Percentiles rank a stretch among this genome's conserved stretches.
Conservation (phyloP, 2,329 filamentous ascomycete genomes). For the Pyrenophora graminea region DNA sequence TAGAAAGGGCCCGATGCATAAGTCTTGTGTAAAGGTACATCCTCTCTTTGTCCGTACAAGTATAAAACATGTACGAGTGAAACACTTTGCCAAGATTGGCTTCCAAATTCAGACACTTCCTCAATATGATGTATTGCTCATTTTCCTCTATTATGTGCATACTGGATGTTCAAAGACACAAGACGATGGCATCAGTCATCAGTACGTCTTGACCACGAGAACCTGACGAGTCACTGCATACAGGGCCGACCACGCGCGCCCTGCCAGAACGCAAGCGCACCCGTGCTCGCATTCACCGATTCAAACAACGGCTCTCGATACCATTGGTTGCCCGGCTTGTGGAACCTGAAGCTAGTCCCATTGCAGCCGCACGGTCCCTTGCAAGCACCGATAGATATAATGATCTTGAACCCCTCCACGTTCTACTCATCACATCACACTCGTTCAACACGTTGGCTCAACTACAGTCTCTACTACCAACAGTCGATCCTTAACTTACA, state of each 20-base stretch:
- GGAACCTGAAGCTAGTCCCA: slow-evolving; percentile 2
- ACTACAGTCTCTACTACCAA: slow-evolving; percentile 1
- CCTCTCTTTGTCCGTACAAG: no score
- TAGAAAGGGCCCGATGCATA: no score
- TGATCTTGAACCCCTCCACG: neutral
- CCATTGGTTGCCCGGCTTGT: slow-evolving; percentile 12
- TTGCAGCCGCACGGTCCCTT: neutral
- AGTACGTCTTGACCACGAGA: no score
- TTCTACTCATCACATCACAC: slow-evolving; percentile 5
- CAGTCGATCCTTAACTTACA: neutral
- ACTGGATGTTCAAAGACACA: no score
- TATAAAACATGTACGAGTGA: no score
- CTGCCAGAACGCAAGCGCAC: slow-evolving; percentile 15
- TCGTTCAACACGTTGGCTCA: neutral
- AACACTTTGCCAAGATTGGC: no score
- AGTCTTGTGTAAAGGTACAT: no score
- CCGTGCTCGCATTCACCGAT: slow-evolving; percentile 6
- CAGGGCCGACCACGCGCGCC: neutral
- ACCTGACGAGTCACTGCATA: neutral
- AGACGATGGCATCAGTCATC: no score
- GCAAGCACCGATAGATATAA: neutral
- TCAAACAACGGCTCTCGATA: neutral
- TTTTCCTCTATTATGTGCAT: no score
- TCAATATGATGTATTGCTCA: no score
- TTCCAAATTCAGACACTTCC: no score